Evolutionary conservation across 768 basidiomycete genomes (phyloP), one percentile per base, ranked within the genome.

Genomic region (Amanita polypyramis): DNA sequence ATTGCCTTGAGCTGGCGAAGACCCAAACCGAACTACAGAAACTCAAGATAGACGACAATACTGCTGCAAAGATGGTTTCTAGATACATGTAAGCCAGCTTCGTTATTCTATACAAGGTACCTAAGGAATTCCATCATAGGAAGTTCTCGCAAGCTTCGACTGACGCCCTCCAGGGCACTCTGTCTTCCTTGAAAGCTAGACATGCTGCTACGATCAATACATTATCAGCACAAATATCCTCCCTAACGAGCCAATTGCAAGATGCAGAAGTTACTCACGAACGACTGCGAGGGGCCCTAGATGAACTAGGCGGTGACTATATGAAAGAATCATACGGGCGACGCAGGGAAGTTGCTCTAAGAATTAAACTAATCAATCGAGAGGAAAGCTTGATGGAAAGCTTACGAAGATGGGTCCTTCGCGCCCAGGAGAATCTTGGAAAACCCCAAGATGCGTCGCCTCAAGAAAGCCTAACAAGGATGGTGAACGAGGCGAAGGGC

Each of bases 111-210:
- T 19, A 50, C 41, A 12, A 23, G 32, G n/a, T 5, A 45, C 23
- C 12, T 34, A 9, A 42, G 38, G 17, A 43, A 23, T 47, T 41
- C 8, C 12, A 17, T 10, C 2, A 20, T 52, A 89, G 88, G 88
- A 84, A 80, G 61, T 92, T 90, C 63, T 88, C 87, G 2, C 88
- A 92, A 58, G 68, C 75, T 1, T 78, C 84, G 5, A 83, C 82
- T 3, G 73, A 85, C 47, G 59, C 72, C 1, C 75, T 91, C 0
- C 84, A 86, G 53, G 56, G 65, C 3, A 74, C 85, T 10, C 67
- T 90, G 36, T 65, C 67, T 4, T 63, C 75, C 1, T 69, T 86
- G 41, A 79, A 77, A 46, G 58, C 70, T 0, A 75, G 88, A 2
- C 81, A 89, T 56, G 63, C 72, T 2, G 75, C 83, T 1, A 83